These are phyloP conservation scores for Neonothopanus nambi DNA, from an alignment of 1,284 basidiomycete genomes.

Conservation along the genomic window DNA sequence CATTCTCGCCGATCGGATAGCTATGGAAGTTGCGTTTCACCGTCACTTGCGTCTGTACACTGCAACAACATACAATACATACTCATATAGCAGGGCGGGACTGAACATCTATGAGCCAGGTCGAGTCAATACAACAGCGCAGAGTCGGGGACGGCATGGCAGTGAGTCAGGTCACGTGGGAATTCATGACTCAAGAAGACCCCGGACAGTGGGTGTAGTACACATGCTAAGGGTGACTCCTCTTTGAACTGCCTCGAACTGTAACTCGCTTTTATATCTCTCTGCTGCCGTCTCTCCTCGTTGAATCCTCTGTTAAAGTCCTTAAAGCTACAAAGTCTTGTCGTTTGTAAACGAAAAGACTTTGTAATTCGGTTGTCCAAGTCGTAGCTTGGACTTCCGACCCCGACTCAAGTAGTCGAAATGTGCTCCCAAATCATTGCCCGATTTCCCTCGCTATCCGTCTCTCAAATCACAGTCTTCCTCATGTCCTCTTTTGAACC, in stretches of 20 bases:
- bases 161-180: not conserved
- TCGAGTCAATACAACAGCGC: not conserved
- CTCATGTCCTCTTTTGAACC: slow-evolving; percentile 17
- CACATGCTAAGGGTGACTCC: not conserved
- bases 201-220: not conserved
- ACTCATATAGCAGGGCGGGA: no score
- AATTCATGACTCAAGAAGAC: not conserved
- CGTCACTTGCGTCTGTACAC: no score
- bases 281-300: not conserved
- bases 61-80: not conserved
- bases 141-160: not conserved
- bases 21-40: no score
- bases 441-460: slow-evolving; percentile 23
- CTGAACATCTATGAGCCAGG: not conserved
- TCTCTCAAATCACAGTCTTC: slow-evolving; percentile 2
- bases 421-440: slow-evolving; percentile 37
- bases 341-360: slow-evolving; percentile 31
- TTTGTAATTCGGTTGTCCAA: slow-evolving; percentile 34
- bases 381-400: slow-evolving; percentile 43
- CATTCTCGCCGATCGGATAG: not conserved
- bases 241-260: not conserved
- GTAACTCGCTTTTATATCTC: not conserved
- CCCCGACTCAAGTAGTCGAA: slow-evolving; percentile 26
- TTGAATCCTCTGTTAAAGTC: not conserved
- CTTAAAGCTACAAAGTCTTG: slow-evolving; percentile 27